phyloP scores from a whole-genome alignment of 192 early-diverging fungal species.

The Rhizoclosmatium sp. region DNA sequence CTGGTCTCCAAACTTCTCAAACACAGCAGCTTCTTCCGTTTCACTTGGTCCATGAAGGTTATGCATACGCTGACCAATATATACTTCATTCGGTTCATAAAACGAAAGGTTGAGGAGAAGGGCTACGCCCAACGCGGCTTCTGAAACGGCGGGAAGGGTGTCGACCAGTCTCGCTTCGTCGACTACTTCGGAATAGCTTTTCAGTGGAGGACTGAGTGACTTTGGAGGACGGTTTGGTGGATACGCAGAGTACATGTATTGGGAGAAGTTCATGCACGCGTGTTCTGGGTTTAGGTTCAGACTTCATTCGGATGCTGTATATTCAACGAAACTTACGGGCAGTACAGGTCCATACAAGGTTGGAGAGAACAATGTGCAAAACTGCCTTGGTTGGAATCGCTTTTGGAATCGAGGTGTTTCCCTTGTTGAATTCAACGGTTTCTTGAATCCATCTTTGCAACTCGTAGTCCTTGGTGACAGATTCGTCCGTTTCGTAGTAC shows the following conservation, averaged over 20 bases:
- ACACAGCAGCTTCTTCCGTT: background rate
- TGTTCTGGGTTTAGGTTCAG: background rate
- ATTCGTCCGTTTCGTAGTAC: slow-evolving; percentile 16
- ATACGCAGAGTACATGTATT: background rate
- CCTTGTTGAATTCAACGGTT: background rate
- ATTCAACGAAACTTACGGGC: background rate
- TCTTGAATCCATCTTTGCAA: slow-evolving; percentile 24
- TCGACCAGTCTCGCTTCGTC: slow-evolving; percentile 1
- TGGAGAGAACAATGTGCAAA: background rate
- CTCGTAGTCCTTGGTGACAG: slow-evolving; percentile 9
- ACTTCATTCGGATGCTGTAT: background rate
- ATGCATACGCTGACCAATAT: background rate
- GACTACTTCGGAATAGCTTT: background rate
- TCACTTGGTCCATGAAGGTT: slow-evolving; percentile 11
- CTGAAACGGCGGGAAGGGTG: background rate
- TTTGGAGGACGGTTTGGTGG: background rate
- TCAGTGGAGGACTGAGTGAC: background rate
- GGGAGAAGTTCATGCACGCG: slow-evolving; percentile 2
- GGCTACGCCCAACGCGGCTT: background rate
- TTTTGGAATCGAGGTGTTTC: background rate
- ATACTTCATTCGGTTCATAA: background rate
- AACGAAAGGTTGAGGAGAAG: background rate
- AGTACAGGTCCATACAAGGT: slow-evolving; percentile 11
- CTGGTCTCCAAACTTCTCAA: background rate
- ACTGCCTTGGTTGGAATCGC: background rate